Evolutionary conservation across 306 rosid genomes (phyloP), one percentile per base, ranked within the genome.

Genomic region (Datisca glomerata): DNA sequence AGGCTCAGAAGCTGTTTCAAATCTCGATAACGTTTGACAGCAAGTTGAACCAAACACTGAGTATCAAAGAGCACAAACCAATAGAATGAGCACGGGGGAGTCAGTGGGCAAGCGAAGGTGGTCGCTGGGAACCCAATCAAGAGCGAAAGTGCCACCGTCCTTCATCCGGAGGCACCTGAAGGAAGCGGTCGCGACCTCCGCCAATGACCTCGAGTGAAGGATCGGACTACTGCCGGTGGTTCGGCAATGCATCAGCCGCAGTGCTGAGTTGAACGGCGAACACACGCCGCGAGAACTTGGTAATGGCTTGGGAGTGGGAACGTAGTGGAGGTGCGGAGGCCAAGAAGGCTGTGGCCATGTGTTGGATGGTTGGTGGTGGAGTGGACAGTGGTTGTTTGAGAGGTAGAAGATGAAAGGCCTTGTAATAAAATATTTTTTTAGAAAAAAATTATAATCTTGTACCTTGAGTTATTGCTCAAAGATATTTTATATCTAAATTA

Each of bases 121-220:
- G 24, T 89, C 91, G 12, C 77, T 83, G 29, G 81, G 33, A 41
- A 70, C 84, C 97, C 97, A 89, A 49, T 89, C 97, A 35, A 89
- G 75, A 6, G 97, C 66, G 3, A 89, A 83, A 35, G 77, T 24
- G 2, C 95, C 97, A 6, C 69, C 61, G 25, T 89, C 97, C 3
- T 53, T 20, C 1, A 75, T 68, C 1, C 77, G 71, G 13, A 83
- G 73, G 47, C 93, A 83, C 67, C 77, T 70, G 4, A n/a, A 75
- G 81, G 67, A 81, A 66, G 1, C 70, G 56, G 27, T 70, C 63
- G 5, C 33, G 54, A 9, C 63, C 93, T 8, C 78, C 87, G 8
- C 93, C 96, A 24, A 69, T 15, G 39, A 82, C 43, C 64, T 76
- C 89, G 22, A 76, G 60, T 7, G 93, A 79, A 0, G 74, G 67